Percentiles rank a stretch among this genome's conserved stretches.
Conservation (phyloP, 2,329 filamentous ascomycete species). For the Didymella pomorum region DNA sequence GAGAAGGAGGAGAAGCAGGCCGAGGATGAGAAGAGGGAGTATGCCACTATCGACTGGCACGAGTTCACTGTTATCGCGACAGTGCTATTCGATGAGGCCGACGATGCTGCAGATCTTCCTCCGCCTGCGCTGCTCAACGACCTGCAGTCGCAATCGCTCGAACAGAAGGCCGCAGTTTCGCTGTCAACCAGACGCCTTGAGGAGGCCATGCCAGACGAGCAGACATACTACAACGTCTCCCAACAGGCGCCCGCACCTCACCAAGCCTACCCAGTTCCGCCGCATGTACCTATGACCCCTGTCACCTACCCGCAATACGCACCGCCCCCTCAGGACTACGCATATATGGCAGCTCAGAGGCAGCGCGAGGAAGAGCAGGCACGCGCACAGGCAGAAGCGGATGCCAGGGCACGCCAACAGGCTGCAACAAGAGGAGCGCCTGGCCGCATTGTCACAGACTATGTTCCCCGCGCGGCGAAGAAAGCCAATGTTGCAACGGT, state of each 20-base stretch:
- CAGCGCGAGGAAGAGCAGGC: conserved; percentile 52
- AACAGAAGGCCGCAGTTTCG: conserved; percentile 92
- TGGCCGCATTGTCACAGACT: conserved; percentile 87
- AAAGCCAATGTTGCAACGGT: conserved; percentile 71
- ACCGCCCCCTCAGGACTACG: conserved; percentile 40
- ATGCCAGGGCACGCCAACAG: conserved; percentile 77
- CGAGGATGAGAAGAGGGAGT: conserved; percentile 77
- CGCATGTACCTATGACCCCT: conserved; percentile 37
- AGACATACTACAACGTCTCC: conserved; percentile 52
- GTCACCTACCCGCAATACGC: conserved; percentile 36
- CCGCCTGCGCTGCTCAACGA: conserved; percentile 90
- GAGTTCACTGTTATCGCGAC: conserved; percentile 97
- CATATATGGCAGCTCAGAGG: conserved; percentile 40
- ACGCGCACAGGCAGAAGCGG: conserved; percentile 56
- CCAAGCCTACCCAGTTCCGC: conserved; percentile 40
- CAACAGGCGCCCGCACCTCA: conserved; percentile 43
- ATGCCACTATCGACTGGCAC: conserved; percentile 95
- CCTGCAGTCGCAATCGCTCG: conserved; percentile 90
- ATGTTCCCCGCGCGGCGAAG: conserved; percentile 81
- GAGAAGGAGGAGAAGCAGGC: conserved; percentile 87
- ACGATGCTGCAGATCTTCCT: conserved; percentile 85
- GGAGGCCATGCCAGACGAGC: conserved; percentile 87
- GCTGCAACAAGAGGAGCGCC: conserved; percentile 75
- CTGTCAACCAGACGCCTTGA: conserved; percentile 87
- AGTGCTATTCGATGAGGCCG: conserved; percentile 86